Evolutionary conservation across 1,139 yeast genomes (phyloP).

Genomic region (Diutina siamensis): DNA sequence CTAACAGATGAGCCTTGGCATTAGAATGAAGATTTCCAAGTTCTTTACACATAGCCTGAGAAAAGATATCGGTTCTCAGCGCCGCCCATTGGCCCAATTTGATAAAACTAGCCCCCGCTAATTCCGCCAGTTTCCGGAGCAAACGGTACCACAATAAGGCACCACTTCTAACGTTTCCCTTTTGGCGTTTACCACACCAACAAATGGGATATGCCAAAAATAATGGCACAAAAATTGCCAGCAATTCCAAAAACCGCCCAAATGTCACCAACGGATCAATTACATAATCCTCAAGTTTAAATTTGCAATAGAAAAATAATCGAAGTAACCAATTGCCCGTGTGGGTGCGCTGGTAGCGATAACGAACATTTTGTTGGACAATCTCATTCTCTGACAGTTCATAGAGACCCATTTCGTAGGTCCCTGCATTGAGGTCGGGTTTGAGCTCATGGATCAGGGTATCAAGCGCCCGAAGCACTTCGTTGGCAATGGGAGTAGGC

Average conservation of each 20-base stretch:
- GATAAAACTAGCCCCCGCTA: constrained; percentile 90
- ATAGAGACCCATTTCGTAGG: constrained; percentile 59
- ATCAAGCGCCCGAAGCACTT: not conserved
- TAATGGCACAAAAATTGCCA: constrained; percentile 61
- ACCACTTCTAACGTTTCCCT: constrained; percentile 38
- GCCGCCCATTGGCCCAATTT: constrained; percentile 99
- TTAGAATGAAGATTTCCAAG: constrained; percentile 72
- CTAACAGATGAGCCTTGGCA: constrained; percentile 62
- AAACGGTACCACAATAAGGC: constrained; percentile 61
- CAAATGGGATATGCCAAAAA: constrained; percentile 53
- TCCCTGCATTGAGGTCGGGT: constrained; percentile 42
- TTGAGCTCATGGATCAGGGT: constrained; percentile 17
- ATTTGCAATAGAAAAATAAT: constrained; percentile 24
- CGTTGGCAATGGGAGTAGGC: not conserved
- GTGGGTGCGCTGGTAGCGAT: constrained; percentile 16
- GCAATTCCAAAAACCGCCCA: constrained; percentile 57
- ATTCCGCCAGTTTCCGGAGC: constrained; percentile 59
- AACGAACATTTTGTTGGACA: constrained; percentile 16
- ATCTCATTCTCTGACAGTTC: constrained; percentile 49
- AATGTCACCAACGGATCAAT: constrained; percentile 63
- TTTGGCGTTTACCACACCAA: constrained; percentile 14
- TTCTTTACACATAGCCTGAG: constrained; percentile 67
- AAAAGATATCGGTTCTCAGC: constrained; percentile 90
- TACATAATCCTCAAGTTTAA: constrained; percentile 36
- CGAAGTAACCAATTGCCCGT: constrained; percentile 18